Conservation (phyloP, 306 rosid genomes). For the Vigna nakashimae region DNA sequence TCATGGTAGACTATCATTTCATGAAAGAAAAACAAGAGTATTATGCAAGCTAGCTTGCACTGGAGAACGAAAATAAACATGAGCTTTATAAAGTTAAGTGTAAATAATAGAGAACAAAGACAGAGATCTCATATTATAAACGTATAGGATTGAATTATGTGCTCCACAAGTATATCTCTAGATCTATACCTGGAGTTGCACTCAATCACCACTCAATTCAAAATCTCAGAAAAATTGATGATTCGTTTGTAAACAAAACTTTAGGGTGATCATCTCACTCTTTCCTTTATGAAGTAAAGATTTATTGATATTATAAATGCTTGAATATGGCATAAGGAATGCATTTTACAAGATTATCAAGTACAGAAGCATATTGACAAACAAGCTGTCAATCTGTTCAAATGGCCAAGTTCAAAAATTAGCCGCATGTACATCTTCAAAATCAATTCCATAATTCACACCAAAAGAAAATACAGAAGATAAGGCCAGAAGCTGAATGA, state of each 20-base stretch:
- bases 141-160: neutral
- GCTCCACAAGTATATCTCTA: neutral
- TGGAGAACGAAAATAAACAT: neutral
- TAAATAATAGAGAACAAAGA: neutral
- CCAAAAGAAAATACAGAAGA: constrained; percentile 9
- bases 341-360: no score
- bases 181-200: constrained; percentile 11
- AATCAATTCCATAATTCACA: neutral
- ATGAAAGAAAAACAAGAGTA: neutral
- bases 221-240: constrained; percentile 6
- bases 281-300: neutral
- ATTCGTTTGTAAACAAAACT: neutral
- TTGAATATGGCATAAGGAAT: no score
- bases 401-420: no score
- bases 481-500: neutral
- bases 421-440: neutral
- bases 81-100: neutral
- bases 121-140: neutral
- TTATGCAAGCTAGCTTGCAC: neutral
- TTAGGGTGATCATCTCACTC: neutral
- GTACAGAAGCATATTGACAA: no score
- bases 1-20: neutral
- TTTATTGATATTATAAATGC: no score
- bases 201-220: neutral
- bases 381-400: no score